Evolutionary conservation across 192 early-diverging fungal genomes (phyloP).

Genomic region (Diversispora eburnea): DNA sequence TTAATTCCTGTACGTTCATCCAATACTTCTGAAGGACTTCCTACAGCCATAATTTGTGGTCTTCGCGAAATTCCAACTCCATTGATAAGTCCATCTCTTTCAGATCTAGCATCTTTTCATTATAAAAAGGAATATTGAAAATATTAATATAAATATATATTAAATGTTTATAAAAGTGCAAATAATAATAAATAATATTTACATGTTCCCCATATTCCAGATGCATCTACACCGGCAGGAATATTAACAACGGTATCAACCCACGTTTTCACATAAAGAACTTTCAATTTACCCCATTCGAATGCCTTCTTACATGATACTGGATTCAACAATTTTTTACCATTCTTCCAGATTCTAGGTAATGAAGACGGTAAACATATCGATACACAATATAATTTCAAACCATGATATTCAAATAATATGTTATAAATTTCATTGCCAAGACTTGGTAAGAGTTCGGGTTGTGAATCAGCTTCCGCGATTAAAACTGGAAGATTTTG

Average conservation of each 20-base stretch:
- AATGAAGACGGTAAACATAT: slow-evolving; percentile 57
- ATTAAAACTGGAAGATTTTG: slow-evolving; percentile 73
- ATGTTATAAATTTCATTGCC: slow-evolving; percentile 53
- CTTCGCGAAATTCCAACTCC: slow-evolving; percentile 27
- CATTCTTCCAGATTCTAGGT: slow-evolving; percentile 69
- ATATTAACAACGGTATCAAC: slow-evolving; percentile 62
- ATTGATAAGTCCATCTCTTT: slow-evolving; percentile 32
- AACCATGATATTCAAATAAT: slow-evolving; percentile 56
- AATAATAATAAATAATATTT: slow-evolving; percentile 4
- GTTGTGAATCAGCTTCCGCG: slow-evolving; percentile 54
- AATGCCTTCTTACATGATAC: slow-evolving; percentile 63
- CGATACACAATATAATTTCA: slow-evolving; percentile 59
- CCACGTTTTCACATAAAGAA: slow-evolving; percentile 54
- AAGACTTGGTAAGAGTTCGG: slow-evolving; percentile 48
- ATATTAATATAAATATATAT: neutral
- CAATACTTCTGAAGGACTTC: slow-evolving; percentile 53
- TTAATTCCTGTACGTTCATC: slow-evolving; percentile 73
- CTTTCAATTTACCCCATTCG: slow-evolving; percentile 55
- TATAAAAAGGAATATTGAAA: slow-evolving; percentile 5
- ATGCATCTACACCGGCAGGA: slow-evolving; percentile 50
- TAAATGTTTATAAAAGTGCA: neutral
- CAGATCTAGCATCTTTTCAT: slow-evolving; percentile 28
- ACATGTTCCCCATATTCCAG: slow-evolving; percentile 48
- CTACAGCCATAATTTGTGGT: slow-evolving; percentile 70
- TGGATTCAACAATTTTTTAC: slow-evolving; percentile 60